These are phyloP conservation scores for Clathrospora elynae DNA, from an alignment of 2,329 filamentous ascomycete genomes.

Conservation along the genomic window DNA sequence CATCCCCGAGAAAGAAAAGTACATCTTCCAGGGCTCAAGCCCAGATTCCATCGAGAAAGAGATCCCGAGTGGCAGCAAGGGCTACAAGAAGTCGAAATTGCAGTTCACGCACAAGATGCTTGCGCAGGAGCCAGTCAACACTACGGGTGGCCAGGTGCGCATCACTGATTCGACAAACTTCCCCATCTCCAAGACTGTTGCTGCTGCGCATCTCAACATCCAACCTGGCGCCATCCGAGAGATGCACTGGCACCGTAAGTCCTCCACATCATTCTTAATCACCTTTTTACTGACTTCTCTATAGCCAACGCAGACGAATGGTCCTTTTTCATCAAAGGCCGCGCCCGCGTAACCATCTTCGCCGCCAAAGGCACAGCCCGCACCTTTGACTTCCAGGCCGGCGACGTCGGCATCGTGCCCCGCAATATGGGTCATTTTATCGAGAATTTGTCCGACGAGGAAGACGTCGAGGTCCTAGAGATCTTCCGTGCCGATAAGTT, in stretches of 20 bases:
- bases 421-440: conserved; percentile 80
- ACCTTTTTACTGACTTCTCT: conserved; percentile 1
- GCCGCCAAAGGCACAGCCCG: conserved; percentile 69
- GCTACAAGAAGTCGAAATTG: conserved; percentile 69
- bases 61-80: conserved; percentile 60
- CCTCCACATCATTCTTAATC: not conserved
- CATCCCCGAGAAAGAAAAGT: conserved; percentile 69
- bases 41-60: conserved; percentile 70
- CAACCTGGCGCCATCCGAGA: conserved; percentile 74
- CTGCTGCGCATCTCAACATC: conserved; percentile 73
- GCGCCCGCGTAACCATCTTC: conserved; percentile 75
- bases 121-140: conserved; percentile 68
- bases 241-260: conserved; percentile 76
- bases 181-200: conserved; percentile 72
- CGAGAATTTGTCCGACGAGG: conserved; percentile 75
- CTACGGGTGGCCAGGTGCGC: conserved; percentile 71
- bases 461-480: conserved; percentile 76
- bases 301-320: conserved; percentile 71
- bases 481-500: conserved; percentile 75
- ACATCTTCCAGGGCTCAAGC: conserved; percentile 74
- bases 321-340: conserved; percentile 77
- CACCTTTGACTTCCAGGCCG: conserved; percentile 76
- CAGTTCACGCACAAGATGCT: conserved; percentile 75
- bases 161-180: conserved; percentile 80
- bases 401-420: conserved; percentile 78